Evolutionary conservation across 2,329 filamentous ascomycete genomes (phyloP).

Genomic region (Diplodia corticola): DNA sequence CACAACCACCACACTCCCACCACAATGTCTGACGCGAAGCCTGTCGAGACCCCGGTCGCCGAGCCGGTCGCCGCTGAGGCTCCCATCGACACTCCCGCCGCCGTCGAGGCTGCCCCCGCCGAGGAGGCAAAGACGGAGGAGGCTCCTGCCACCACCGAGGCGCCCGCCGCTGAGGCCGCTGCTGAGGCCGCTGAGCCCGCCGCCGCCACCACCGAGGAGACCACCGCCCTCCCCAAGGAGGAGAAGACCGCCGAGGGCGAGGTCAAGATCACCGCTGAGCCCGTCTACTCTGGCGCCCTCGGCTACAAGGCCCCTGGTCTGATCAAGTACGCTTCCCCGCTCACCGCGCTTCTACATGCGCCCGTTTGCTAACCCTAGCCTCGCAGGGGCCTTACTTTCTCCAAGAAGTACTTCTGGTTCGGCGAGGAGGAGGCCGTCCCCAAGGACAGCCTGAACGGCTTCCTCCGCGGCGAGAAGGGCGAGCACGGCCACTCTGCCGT

Average conservation of each 20-base stretch:
- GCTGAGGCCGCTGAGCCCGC: constrained; percentile 23
- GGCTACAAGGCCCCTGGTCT: constrained; percentile 88
- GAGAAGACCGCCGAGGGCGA: constrained; percentile 39
- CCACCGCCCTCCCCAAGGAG: constrained; percentile 32
- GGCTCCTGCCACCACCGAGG: constrained; percentile 32
- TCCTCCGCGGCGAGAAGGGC: constrained; percentile 87
- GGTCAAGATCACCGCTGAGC: constrained; percentile 56
- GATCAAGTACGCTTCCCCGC: constrained; percentile 69
- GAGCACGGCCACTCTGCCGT: constrained; percentile 74
- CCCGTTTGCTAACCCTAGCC: constrained; percentile 21
- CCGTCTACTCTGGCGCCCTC: constrained; percentile 78
- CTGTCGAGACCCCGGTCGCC: constrained; percentile 17
- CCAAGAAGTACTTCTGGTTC: constrained; percentile 82
- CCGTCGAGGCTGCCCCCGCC: constrained; percentile 41
- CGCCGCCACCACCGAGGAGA: constrained; percentile 41
- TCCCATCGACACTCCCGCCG: not conserved
- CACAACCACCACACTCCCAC: not conserved
- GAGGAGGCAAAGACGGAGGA: constrained; percentile 34
- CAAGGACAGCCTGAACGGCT: constrained; percentile 70
- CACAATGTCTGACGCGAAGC: constrained; percentile 23
- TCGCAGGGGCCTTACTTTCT: constrained; percentile 77
- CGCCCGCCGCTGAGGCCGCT: constrained; percentile 28
- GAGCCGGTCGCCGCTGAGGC: constrained; percentile 42
- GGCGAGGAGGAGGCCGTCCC: constrained; percentile 65
- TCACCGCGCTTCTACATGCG: not conserved